Evolutionary conservation across 106 monocot species (phyloP).

Genomic region (Acorus calamus): DNA sequence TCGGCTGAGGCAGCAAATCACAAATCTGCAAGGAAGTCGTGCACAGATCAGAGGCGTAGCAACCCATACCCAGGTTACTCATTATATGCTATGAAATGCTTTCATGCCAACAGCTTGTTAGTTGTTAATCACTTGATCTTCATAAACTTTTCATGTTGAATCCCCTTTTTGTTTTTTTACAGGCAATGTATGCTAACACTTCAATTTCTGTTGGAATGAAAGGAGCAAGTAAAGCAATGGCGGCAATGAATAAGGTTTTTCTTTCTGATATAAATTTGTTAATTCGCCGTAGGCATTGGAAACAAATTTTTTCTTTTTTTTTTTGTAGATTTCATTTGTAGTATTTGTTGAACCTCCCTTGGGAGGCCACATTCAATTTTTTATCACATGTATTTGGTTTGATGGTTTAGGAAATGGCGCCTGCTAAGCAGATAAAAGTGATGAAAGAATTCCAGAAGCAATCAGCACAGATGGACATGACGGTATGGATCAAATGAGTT

Average conservation of each 20-base stretch:
- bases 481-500: slow-evolving; percentile 33
- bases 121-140: background rate
- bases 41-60: slow-evolving; percentile 96
- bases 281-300: too few species aligned
- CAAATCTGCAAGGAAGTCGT: slow-evolving; percentile 88
- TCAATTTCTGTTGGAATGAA: slow-evolving; percentile 99
- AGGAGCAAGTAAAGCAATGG: slow-evolving; percentile 98
- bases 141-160: background rate
- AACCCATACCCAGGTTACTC: slow-evolving; percentile 82
- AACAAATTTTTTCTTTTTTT: too few species aligned
- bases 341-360: too few species aligned
- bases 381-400: background rate
- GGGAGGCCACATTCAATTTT: background rate
- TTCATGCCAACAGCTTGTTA: background rate
- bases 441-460: slow-evolving; percentile 97
- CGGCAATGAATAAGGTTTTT: slow-evolving; percentile 89
- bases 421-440: slow-evolving; percentile 75
- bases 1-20: slow-evolving; percentile 90
- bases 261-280: too few species aligned
- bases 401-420: slow-evolving; percentile 90
- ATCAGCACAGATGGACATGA: slow-evolving; percentile 96
- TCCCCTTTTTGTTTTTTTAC: slow-evolving; percentile 3
- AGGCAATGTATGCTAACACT: slow-evolving; percentile 97
- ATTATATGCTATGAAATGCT: background rate
- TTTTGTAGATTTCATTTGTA: too few species aligned